Conservation (phyloP, 352 stramenopile genomes). For the Phytopythium ostracodes region DNA sequence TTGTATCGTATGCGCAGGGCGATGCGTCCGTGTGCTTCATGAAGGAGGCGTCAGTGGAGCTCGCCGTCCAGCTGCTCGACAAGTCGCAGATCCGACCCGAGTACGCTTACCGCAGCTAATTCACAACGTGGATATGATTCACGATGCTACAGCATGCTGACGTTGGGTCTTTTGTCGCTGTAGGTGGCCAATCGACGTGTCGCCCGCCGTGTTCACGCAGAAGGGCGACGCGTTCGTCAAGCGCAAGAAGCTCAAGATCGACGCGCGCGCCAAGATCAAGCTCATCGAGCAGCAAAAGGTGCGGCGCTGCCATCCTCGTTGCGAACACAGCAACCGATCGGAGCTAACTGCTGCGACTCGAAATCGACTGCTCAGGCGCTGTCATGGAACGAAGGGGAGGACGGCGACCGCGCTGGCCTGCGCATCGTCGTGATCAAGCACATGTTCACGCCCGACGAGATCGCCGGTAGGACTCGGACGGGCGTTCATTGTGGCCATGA, state of each 20-base stretch:
- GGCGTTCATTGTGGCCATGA: neutral
- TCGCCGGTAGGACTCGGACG: conserved; percentile 35
- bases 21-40: conserved; percentile 96
- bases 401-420: conserved; percentile 87
- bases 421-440: conserved; percentile 97
- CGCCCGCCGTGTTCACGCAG: conserved; percentile 86
- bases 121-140: too few species aligned
- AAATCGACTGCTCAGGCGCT: conserved; percentile 71
- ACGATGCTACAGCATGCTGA: too few species aligned
- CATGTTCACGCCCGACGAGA: conserved; percentile 91
- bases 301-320: conserved; percentile 11
- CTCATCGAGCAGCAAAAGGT: conserved; percentile 86
- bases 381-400: conserved; percentile 94
- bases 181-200: conserved; percentile 74
- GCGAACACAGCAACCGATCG: neutral
- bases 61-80: conserved; percentile 94
- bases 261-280: conserved; percentile 83
- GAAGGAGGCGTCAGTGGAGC: conserved; percentile 92
- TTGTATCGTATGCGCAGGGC: conserved; percentile 37
- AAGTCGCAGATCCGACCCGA: conserved; percentile 79
- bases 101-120: conserved; percentile 26
- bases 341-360: conserved; percentile 12
- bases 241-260: conserved; percentile 76
- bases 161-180: neutral
- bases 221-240: conserved; percentile 79